phyloP scores from a whole-genome alignment of 2,329 filamentous ascomycete genomes.

The Parascedosporium putredinis region DNA sequence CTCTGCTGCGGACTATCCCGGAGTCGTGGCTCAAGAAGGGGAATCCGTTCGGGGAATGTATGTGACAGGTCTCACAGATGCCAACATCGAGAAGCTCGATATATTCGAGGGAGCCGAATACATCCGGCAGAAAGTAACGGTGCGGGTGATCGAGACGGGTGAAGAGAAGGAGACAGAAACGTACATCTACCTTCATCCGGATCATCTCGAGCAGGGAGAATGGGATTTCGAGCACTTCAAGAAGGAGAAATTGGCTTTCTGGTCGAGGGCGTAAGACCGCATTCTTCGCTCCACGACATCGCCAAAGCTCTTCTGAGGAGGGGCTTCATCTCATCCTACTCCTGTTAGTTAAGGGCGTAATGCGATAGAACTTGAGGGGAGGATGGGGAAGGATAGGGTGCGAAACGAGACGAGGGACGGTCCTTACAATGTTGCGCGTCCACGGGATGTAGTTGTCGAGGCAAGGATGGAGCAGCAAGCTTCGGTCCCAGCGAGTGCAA shows the following conservation, averaged over 20 bases:
- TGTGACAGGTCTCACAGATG: conserved; percentile 67
- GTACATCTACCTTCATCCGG: conserved; percentile 50
- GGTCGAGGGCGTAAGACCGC: conserved; percentile 29
- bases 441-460: no score
- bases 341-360: background rate
- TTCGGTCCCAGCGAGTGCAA: no score
- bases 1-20: conserved; percentile 65
- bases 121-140: conserved; percentile 39
- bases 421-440: no score
- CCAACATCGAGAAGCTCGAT: conserved; percentile 67
- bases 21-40: conserved; percentile 47
- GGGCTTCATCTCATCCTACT: background rate
- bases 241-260: conserved; percentile 53
- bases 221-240: conserved; percentile 87
- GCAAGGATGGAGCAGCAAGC: no score
- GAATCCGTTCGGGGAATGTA: conserved; percentile 63
- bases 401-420: no score
- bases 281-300: background rate
- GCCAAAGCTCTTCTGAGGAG: background rate
- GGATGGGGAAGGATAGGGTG: background rate
- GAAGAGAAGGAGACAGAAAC: conserved; percentile 44
- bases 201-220: conserved; percentile 56
- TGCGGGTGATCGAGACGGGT: conserved; percentile 39
- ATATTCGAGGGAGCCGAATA: conserved; percentile 75
- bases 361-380: background rate